Base-by-base conservation (phyloP, 2,329 filamentous ascomycete species). In the Cordyceps fumosorosea region DNA sequence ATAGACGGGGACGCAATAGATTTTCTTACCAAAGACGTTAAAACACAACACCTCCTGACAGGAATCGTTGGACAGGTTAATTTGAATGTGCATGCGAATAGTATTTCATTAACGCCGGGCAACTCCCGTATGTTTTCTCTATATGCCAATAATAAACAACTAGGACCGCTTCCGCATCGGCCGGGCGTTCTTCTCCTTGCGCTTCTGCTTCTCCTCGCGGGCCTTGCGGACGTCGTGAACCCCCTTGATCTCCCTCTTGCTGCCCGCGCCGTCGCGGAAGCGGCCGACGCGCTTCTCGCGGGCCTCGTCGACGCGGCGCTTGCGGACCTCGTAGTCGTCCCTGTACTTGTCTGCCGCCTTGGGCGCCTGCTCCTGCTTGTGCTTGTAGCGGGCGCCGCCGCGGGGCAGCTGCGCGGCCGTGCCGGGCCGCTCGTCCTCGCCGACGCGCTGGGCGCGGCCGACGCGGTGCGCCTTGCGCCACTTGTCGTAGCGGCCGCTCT, bases 291-390 rank as follows among this genome's bases (percentile, higher is more conserved):
- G 81, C 78, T 92, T 92, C 80, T 97, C 90, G 76, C 89, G 89
- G 52, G 93, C 93, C 72, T 92, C 92, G 18, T 87, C 86, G 20
- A 95, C 88, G 71, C 91, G 87, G 87, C 93, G 93, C 87, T 95
- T 96, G 78, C 90, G 88, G 72, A 87, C 86, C 66, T 96, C 82
- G 76, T 90, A 99, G 76, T 99, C 93, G 74, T 93, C 92, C 64
- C 95, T 84, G 75, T 84, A 93, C 77, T 90, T 93, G 80, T 99
- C 95, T 8, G 95, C 92, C 69, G 91, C 86, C 81, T 97, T 98
- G 65, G 96, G 95, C 62, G 92, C 92, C 77, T 84, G 87, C 73
- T 95, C 88, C 75, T 88, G 85, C 76, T 89, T 93, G 78, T 99
- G 95, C 79, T 89, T 90, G 80, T 89, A 96, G 65, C 87, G 81